A percentile compares a stretch with the other conserved stretches of the same genome.
Evolutionary conservation across 805 yeast species (phyloP).

Genomic region (Wickerhamomyces alni): DNA sequence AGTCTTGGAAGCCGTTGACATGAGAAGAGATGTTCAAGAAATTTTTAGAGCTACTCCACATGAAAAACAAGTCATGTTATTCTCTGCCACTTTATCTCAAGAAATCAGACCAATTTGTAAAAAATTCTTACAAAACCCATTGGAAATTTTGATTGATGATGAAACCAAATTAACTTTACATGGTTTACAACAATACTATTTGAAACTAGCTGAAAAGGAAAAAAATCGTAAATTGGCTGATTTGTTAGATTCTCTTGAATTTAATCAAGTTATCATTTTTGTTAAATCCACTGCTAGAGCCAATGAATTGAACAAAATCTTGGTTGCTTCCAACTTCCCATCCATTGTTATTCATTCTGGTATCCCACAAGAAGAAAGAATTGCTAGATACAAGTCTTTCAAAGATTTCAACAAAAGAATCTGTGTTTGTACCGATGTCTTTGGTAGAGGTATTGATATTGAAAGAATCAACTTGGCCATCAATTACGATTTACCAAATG

Average conservation of each 20-base stretch:
- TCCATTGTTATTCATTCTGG: slow-evolving; percentile 95
- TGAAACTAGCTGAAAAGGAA: slow-evolving; percentile 83
- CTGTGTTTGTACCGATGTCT: slow-evolving; percentile 97
- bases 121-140: slow-evolving; percentile 96
- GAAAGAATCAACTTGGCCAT: slow-evolving; percentile 98
- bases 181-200: slow-evolving; percentile 95
- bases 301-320: slow-evolving; percentile 79
- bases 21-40: slow-evolving; percentile 99
- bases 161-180: slow-evolving; percentile 96
- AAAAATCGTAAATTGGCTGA: slow-evolving; percentile 92
- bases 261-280: slow-evolving; percentile 96
- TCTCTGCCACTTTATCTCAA: slow-evolving; percentile 90
- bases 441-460: slow-evolving; percentile 99
- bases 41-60: slow-evolving; percentile 96
- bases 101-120: slow-evolving; percentile 96
- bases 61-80: slow-evolving; percentile 99
- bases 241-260: slow-evolving; percentile 87
- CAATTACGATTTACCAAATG: slow-evolving; percentile 93
- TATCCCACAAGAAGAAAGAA: slow-evolving; percentile 96
- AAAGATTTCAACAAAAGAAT: slow-evolving; percentile 98
- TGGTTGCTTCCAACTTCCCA: slow-evolving; percentile 92
- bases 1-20: slow-evolving; percentile 83
- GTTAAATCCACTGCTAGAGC: slow-evolving; percentile 92
- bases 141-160: slow-evolving; percentile 96
- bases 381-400: slow-evolving; percentile 90